These are phyloP conservation scores for Plectosphaerella plurivora DNA, from an alignment of 2,329 filamentous ascomycete species.

Conservation along the genomic window DNA sequence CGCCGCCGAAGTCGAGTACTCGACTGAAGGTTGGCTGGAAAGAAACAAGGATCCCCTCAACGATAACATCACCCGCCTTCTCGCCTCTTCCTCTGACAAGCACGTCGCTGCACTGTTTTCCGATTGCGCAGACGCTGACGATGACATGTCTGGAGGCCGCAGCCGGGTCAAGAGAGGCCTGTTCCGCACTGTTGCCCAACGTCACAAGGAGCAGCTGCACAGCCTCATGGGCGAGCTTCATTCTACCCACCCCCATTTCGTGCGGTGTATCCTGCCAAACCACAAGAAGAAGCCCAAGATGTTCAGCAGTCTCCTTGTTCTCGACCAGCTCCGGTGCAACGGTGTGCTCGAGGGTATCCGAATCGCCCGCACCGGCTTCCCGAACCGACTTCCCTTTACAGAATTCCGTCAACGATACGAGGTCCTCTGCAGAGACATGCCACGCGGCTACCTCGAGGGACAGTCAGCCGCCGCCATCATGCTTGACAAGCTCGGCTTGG, in stretches of 20 bases:
- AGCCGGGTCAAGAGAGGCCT: constrained; percentile 94
- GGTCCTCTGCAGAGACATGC: constrained; percentile 83
- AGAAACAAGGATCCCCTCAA: constrained; percentile 99
- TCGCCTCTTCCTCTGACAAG: constrained; percentile 75
- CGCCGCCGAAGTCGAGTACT: constrained; percentile 95
- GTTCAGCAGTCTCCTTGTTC: constrained; percentile 84
- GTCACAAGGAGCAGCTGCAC: constrained; percentile 98
- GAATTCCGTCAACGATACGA: constrained; percentile 97
- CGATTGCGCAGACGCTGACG: constrained; percentile 81
- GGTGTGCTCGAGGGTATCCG: constrained; percentile 98
- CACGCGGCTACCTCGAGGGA: constrained; percentile 85
- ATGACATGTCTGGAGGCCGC: constrained; percentile 61
- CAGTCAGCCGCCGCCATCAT: constrained; percentile 82
- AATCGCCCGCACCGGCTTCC: constrained; percentile 94
- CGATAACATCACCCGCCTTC: constrained; percentile 88
- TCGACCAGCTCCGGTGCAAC: constrained; percentile 97
- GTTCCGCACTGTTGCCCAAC: constrained; percentile 92
- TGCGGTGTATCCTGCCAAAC: constrained; percentile 95
- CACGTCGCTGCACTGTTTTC: constrained; percentile 82
- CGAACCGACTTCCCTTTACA: constrained; percentile 84
- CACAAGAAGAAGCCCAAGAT: constrained; percentile 96
- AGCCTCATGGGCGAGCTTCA: constrained; percentile 91
- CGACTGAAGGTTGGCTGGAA: constrained; percentile 89
- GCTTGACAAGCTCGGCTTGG: constrained; percentile 82
- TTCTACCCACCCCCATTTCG: constrained; percentile 96